These are phyloP conservation scores for Zygnema circumcarinatum DNA, from an alignment of 139 green algal genomes.

Conservation along the genomic window DNA sequence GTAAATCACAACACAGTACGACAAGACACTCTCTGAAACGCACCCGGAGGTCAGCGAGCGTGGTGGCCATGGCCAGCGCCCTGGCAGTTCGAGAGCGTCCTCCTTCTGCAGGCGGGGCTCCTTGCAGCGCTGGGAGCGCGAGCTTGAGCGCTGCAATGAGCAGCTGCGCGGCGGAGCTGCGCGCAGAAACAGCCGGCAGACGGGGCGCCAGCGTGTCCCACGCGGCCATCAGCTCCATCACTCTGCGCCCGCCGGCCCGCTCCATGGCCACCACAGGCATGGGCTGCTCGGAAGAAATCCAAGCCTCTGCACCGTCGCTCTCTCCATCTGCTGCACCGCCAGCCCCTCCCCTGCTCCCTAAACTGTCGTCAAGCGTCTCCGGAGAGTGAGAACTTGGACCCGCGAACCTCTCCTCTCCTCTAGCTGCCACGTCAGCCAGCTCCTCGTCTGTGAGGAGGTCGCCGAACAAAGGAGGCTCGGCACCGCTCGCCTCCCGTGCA, in stretches of 20 bases:
- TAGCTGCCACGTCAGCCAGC: too few relatives aligned
- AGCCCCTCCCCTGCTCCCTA: too few relatives aligned
- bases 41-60: constrained; percentile 71
- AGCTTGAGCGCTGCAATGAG: constrained; percentile 74
- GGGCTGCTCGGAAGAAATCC: too few relatives aligned
- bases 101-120: background rate
- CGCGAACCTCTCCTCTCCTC: too few relatives aligned
- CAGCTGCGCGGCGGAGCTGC: constrained; percentile 34
- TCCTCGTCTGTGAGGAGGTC: too few relatives aligned
- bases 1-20: background rate
- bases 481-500: too few relatives aligned
- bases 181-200: background rate
- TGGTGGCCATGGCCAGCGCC: constrained; percentile 69
- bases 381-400: too few relatives aligned
- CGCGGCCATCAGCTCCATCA: constrained; percentile 62
- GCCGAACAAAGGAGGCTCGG: too few relatives aligned
- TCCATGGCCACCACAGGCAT: constrained; percentile 33
- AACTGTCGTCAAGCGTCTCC: too few relatives aligned
- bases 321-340: too few relatives aligned
- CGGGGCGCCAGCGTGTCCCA: constrained; percentile 55
- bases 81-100: constrained; percentile 20
- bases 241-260: constrained; percentile 19
- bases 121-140: constrained; percentile 60
- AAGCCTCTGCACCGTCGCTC: too few relatives aligned
- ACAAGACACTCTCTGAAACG: background rate